Evolutionary conservation across 805 yeast genomes (phyloP).

Genomic region (Kluyveromyces siamensis): DNA sequence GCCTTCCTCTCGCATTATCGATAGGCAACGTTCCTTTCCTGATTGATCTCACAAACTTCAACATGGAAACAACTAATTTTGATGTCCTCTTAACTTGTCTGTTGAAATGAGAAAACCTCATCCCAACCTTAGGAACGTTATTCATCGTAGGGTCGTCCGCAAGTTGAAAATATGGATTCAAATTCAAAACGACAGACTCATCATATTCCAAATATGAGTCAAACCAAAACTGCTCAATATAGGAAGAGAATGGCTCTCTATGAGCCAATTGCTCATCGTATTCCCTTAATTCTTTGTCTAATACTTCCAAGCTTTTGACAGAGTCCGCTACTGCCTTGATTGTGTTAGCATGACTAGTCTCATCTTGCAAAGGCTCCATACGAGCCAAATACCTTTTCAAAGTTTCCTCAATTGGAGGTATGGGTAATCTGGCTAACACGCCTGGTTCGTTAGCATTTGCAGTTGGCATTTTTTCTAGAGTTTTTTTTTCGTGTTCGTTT

Average conservation of each 20-base stretch:
- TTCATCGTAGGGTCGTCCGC: conserved; percentile 78
- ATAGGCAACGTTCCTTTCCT: conserved; percentile 66
- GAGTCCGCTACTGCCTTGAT: conserved; percentile 34
- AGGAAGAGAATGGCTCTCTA: conserved; percentile 60
- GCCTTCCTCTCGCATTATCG: conserved; percentile 56
- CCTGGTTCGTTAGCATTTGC: background rate
- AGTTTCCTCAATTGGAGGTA: conserved; percentile 65
- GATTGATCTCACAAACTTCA: conserved; percentile 72
- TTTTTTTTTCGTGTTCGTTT: background rate
- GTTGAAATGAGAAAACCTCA: conserved; percentile 25
- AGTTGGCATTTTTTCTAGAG: conserved; percentile 1
- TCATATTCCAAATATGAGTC: conserved; percentile 84
- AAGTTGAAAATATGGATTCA: conserved; percentile 81
- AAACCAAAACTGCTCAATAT: conserved; percentile 91
- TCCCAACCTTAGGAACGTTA: conserved; percentile 18
- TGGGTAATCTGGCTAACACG: conserved; percentile 45
- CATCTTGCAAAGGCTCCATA: conserved; percentile 74
- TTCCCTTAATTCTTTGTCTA: conserved; percentile 45
- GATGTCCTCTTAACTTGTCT: conserved; percentile 74
- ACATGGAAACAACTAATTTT: conserved; percentile 62
- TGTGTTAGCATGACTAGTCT: conserved; percentile 56
- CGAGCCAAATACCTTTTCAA: conserved; percentile 56
- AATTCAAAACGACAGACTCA: conserved; percentile 82
- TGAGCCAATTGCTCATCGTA: conserved; percentile 56
- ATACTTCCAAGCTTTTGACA: conserved; percentile 37